phyloP scores from a whole-genome alignment of 2,329 filamentous ascomycete genomes.

The Colletotrichum ledebouriae region DNA sequence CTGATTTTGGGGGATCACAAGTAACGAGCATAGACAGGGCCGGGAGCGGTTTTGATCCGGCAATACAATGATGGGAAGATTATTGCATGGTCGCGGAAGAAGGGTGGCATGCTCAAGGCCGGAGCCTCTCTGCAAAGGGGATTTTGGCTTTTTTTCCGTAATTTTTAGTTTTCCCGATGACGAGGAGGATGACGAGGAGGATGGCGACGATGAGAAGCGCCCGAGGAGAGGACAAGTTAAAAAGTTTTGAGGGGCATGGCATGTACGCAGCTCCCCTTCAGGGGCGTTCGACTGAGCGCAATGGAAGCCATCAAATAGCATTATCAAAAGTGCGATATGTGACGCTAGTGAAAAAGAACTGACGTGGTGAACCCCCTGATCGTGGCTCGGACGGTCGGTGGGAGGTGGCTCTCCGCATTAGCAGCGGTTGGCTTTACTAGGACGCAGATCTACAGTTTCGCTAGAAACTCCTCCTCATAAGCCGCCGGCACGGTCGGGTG shows the following conservation, averaged over 20 bases:
- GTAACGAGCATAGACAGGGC: conserved; percentile 44
- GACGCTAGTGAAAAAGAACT: too few relatives aligned
- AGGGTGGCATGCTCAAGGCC: conserved; percentile 28
- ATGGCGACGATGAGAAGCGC: conserved; percentile 5
- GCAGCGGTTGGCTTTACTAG: neutral
- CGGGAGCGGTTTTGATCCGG: conserved; percentile 35
- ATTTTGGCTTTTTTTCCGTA: conserved; percentile 37
- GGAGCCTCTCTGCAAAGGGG: conserved; percentile 29
- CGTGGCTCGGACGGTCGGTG: neutral
- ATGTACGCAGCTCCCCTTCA: conserved; percentile 31
- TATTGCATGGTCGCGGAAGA: conserved; percentile 36
- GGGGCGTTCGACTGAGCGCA: conserved; percentile 37
- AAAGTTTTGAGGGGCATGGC: conserved; percentile 33
- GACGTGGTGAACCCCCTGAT: neutral
- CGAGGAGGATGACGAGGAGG: conserved; percentile 19
- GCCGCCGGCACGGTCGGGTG: too few relatives aligned
- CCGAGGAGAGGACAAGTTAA: conserved; percentile 8
- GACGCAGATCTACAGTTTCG: conserved; percentile 17
- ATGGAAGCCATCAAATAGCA: conserved; percentile 27
- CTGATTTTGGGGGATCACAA: conserved; percentile 27
- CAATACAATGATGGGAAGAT: conserved; percentile 43
- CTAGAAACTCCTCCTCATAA: neutral
- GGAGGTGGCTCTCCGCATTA: neutral
- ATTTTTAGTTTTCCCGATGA: conserved; percentile 41
- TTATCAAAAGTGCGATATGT: neutral